Percentiles rank a stretch among this genome's conserved stretches.
These are phyloP conservation scores for Ophiostoma perfectum DNA, from an alignment of 2,329 filamentous ascomycete genomes.

Conservation along the genomic window DNA sequence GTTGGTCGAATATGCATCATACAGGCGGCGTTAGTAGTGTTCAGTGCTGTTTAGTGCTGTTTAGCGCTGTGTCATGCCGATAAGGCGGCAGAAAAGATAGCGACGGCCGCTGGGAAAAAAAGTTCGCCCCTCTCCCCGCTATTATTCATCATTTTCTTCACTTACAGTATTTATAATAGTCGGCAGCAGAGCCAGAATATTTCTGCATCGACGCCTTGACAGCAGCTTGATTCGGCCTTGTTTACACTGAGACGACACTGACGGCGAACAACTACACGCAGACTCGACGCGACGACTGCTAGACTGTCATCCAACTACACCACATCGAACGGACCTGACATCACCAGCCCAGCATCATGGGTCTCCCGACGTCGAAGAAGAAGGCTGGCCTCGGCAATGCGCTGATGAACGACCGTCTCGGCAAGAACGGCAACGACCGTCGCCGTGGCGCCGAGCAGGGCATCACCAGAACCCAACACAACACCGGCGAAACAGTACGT, in stretches of 20 bases:
- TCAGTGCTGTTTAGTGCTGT: no score
- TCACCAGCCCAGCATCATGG: slow-evolving; percentile 39
- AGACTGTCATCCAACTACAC: no score
- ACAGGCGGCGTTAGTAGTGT: background rate
- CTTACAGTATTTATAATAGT: slow-evolving; percentile 11
- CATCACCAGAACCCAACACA: slow-evolving; percentile 65
- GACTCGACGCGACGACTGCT: no score
- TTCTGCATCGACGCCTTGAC: slow-evolving; percentile 9
- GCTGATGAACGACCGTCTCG: slow-evolving; percentile 98
- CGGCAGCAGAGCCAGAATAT: slow-evolving; percentile 11
- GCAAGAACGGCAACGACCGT: slow-evolving; percentile 80
- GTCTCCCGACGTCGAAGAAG: slow-evolving; percentile 85
- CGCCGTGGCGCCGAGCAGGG: slow-evolving; percentile 55
- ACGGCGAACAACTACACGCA: background rate
- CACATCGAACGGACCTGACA: background rate
- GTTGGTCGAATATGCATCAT: slow-evolving; percentile 1
- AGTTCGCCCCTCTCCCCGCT: slow-evolving; percentile 32
- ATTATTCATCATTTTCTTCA: slow-evolving; percentile 21
- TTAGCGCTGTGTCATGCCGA: background rate
- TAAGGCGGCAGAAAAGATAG: slow-evolving; percentile 12
- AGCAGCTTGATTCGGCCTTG: background rate
- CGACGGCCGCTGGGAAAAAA: slow-evolving; percentile 16
- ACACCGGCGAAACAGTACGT: slow-evolving; percentile 67
- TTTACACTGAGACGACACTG: background rate
- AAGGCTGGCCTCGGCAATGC: slow-evolving; percentile 90